Conservation (phyloP, 257 asterid genomes). For the Solanum corneliomulleri region DNA sequence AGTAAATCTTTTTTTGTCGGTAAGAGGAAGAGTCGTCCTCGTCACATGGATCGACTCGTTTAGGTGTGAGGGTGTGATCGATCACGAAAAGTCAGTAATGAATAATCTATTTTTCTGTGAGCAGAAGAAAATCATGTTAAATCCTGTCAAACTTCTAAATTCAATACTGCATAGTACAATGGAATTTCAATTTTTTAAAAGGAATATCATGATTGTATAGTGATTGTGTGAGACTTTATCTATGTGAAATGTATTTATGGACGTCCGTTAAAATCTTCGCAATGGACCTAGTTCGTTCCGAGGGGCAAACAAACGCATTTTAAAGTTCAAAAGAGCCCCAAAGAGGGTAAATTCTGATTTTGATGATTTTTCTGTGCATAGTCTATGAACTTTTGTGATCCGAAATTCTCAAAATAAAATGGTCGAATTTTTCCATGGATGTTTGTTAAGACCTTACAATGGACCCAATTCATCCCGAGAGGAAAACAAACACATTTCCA, state of each 20-base stretch:
- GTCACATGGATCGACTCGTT: not conserved
- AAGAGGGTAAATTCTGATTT: fast-evolving
- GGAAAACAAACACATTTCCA: too few relatives aligned
- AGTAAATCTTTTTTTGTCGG: not conserved
- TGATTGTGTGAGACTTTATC: not conserved
- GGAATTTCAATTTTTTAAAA: not conserved
- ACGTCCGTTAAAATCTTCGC: too few relatives aligned
- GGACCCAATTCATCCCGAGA: too few relatives aligned
- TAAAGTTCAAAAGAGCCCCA: too few relatives aligned
- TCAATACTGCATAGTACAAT: fast-evolving
- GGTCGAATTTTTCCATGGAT: too few relatives aligned
- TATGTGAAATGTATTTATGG: not conserved
- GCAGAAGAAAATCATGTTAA: not conserved
- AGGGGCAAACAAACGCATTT: too few relatives aligned
- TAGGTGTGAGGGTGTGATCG: not conserved
- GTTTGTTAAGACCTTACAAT: too few relatives aligned
- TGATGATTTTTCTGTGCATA: too few relatives aligned
- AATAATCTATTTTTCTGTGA: not conserved
- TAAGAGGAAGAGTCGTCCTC: not conserved
- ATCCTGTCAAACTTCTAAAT: not conserved
- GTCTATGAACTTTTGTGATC: too few relatives aligned
- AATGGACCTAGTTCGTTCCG: too few relatives aligned
- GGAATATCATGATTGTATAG: not conserved
- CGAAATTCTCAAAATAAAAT: too few relatives aligned
- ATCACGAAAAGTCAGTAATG: not conserved